Evolutionary conservation across 2,329 filamentous ascomycete genomes (phyloP), one percentile per base, ranked within the genome.

Genomic region (Geosmithia putterillii): DNA sequence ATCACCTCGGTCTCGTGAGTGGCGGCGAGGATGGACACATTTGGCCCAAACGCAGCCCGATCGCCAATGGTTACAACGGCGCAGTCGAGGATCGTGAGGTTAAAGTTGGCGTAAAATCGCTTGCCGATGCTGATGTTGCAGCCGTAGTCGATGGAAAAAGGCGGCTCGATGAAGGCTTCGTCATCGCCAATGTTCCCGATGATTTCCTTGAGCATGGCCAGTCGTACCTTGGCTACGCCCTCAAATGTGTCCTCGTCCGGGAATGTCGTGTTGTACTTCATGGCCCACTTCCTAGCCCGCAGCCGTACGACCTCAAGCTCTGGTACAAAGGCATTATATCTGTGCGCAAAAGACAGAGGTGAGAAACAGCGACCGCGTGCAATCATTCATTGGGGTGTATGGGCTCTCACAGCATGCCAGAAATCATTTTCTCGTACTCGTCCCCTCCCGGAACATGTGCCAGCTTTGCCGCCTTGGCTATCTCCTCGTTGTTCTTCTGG

Each of bases 21-120:
- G 1, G 76, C 85, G 2, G 77, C 75, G 54, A 77, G 86, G 44
- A 92, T 73, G 41, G 68, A 75, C 0, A 89, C 82, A 51, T 79
- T 81, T 0, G 85, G 82, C 0, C 82, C 86, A 44, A 89, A 70
- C 49, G 85, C 62, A 2, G 83, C 84, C 22, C 84, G 73, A 21
- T 81, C 71, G 0, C 85, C 85, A 40, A 89, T 82, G 4, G 59
- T 65, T 36, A 89, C 79, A 2, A 76, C 64, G 49, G 77, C 83
- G n/a, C 79, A 86, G 56, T 90, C 85, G 14, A 88, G 64, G 15
- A 18, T 45, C 20, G 23, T 18, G 1, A 34, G 42, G 38, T 46
- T 46, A 56, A 76, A 77, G 50, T 76, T 76, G 17, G 71, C 64
- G 50, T 79, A 83, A 52, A 78, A 77, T 12, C 66, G 61, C 40